phyloP scores from a whole-genome alignment of 1,284 basidiomycete species.

The Vanrija sp. region DNA sequence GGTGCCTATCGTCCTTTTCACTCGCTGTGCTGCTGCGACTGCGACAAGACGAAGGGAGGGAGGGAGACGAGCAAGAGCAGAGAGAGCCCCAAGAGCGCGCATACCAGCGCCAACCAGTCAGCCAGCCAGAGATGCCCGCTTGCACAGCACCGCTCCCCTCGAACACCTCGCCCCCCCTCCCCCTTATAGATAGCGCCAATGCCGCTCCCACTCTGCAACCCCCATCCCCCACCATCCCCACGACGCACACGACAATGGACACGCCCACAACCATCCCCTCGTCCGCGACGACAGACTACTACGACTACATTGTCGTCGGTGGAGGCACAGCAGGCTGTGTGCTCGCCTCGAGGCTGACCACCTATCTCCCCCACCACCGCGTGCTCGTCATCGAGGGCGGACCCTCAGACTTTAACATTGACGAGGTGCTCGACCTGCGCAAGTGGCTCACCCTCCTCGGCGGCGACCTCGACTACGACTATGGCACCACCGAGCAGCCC shows the following conservation, averaged over 20 bases:
- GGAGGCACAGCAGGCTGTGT: slow-evolving; percentile 63
- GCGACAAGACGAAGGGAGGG: too few species aligned
- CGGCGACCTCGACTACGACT: slow-evolving; percentile 20
- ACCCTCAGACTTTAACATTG: slow-evolving; percentile 9
- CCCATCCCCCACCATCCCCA: background rate
- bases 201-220: background rate
- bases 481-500: slow-evolving; percentile 15
- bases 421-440: slow-evolving; percentile 19
- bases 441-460: slow-evolving; percentile 16
- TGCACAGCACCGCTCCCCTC: too few species aligned
- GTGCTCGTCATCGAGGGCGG: slow-evolving; percentile 20
- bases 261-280: slow-evolving; percentile 3
- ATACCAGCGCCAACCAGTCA: too few species aligned
- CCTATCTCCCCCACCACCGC: slow-evolving; percentile 18
- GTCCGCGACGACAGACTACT: slow-evolving; percentile 25
- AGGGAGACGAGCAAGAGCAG: too few species aligned
- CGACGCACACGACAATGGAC: slow-evolving; percentile 3
- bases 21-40: too few species aligned
- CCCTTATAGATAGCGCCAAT: background rate
- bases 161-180: background rate
- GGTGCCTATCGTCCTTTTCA: too few species aligned
- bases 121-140: too few species aligned
- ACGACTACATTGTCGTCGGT: slow-evolving; percentile 66
- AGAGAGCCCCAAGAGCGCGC: too few species aligned
- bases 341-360: slow-evolving; percentile 59